Percentiles rank a stretch among this genome's conserved stretches.
These are phyloP conservation scores for Saxispiralis lemnorum DNA, from an alignment of 495 filamentous ascomycete genomes.

Conservation along the genomic window DNA sequence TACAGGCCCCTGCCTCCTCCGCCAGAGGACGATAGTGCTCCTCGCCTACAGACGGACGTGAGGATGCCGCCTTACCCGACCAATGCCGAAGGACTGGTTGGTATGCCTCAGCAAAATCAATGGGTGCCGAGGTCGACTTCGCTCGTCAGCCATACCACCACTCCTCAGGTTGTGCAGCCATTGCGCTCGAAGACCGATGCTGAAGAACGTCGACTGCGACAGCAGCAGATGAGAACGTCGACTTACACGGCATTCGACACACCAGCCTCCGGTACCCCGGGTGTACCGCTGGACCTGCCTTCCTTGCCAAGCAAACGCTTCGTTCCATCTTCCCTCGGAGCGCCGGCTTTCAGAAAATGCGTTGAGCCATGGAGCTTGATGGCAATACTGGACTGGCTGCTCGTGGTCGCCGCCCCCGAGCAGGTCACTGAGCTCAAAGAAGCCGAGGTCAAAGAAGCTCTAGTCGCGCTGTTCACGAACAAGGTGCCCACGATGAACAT, in stretches of 20 bases:
- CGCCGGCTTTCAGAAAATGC: constrained; percentile 72
- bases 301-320: constrained; percentile 35
- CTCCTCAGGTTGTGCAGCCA: constrained; percentile 62
- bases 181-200: constrained; percentile 91
- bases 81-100: no score
- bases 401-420: constrained; percentile 55
- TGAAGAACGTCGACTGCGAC: constrained; percentile 40
- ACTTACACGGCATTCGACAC: constrained; percentile 29
- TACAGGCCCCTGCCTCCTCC: constrained; percentile 65
- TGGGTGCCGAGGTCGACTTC: constrained; percentile 73
- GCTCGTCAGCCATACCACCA: constrained; percentile 59
- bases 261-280: constrained; percentile 21
- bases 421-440: constrained; percentile 67
- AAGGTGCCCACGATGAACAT: constrained; percentile 99
- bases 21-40: constrained; percentile 29
- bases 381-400: constrained; percentile 70
- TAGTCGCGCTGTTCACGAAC: constrained; percentile 80
- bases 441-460: constrained; percentile 64
- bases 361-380: constrained; percentile 85
- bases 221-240: constrained; percentile 31
- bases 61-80: no score
- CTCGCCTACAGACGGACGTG: constrained; percentile 7
- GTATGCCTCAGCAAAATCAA: constrained; percentile 5
- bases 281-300: constrained; percentile 32
- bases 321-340: constrained; percentile 68